Evolutionary conservation across 2,329 filamentous ascomycete genomes (phyloP).

Genomic region (Fusarium odoratissimum): DNA sequence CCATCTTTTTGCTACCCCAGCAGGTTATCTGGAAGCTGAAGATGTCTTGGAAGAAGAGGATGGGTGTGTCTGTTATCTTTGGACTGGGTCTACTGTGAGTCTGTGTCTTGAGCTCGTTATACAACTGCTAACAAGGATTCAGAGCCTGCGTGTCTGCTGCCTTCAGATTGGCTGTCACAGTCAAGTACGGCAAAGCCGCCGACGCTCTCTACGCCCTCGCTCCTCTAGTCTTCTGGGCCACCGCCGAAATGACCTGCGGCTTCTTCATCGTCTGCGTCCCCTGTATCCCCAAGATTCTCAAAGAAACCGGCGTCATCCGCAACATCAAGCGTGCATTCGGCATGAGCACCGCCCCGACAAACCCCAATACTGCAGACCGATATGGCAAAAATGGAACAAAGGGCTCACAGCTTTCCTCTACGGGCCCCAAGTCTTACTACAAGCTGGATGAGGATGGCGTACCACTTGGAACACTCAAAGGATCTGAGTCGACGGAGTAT

Average conservation of each 20-base stretch:
- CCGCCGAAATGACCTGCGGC: constrained; percentile 11
- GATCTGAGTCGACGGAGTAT: constrained; percentile 6
- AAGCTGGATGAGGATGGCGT: constrained; percentile 1
- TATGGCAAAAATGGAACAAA: neutral
- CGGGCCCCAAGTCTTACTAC: neutral
- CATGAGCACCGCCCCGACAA: constrained; percentile 8
- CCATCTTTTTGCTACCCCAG: constrained; percentile 48
- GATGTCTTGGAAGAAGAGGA: constrained; percentile 46
- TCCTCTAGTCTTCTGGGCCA: constrained; percentile 8
- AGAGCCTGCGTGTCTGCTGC: neutral
- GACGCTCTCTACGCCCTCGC: neutral
- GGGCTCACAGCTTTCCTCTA: neutral
- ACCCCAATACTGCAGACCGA: neutral
- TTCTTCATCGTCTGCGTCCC: constrained; percentile 18
- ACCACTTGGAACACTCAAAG: neutral
- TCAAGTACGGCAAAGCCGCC: constrained; percentile 1
- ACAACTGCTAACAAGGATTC: no score
- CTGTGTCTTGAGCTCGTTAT: no score
- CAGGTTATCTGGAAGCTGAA: constrained; percentile 48
- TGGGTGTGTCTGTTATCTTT: constrained; percentile 50
- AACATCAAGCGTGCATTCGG: constrained; percentile 38
- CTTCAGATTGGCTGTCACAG: neutral
- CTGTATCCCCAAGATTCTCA: constrained; percentile 12
- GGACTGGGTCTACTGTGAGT: constrained; percentile 19
- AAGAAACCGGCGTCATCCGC: constrained; percentile 29